phyloP scores from a whole-genome alignment of 805 yeast genomes.

The Ascoidea tarda region DNA sequence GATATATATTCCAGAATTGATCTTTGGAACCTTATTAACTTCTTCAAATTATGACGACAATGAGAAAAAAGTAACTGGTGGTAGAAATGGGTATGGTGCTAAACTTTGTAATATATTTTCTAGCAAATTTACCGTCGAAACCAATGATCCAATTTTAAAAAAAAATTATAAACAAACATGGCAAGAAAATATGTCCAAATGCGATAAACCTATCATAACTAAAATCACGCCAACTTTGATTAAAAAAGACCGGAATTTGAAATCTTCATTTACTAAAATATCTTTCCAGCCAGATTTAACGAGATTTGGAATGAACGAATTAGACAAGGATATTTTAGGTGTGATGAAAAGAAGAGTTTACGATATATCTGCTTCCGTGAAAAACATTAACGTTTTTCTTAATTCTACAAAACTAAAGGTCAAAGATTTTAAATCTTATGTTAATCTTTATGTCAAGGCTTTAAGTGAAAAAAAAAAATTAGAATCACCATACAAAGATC shows the following conservation, averaged over 20 bases:
- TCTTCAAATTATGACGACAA: slow-evolving; percentile 94
- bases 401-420: slow-evolving; percentile 63
- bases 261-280: slow-evolving; percentile 72
- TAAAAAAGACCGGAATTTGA: slow-evolving; percentile 21
- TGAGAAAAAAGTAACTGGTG: slow-evolving; percentile 93
- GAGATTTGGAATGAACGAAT: slow-evolving; percentile 70
- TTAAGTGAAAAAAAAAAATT: slow-evolving; percentile 29
- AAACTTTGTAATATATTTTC: slow-evolving; percentile 94
- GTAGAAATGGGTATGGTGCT: slow-evolving; percentile 98
- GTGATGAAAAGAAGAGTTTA: slow-evolving; percentile 88
- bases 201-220: slow-evolving; percentile 63
- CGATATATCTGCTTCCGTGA: slow-evolving; percentile 89
- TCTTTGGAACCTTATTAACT: slow-evolving; percentile 88
- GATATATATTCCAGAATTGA: slow-evolving; percentile 89
- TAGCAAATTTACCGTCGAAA: slow-evolving; percentile 72
- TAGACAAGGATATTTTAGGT: slow-evolving; percentile 74
- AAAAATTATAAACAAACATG: slow-evolving; percentile 69
- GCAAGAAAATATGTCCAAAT: slow-evolving; percentile 73
- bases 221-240: slow-evolving; percentile 20
- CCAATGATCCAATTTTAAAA: slow-evolving; percentile 60
- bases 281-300: slow-evolving; percentile 79
- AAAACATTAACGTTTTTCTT: slow-evolving; percentile 63
- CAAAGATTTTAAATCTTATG: slow-evolving; percentile 70
- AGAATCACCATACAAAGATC: slow-evolving; percentile 14
- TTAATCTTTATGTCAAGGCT: slow-evolving; percentile 79